Conservation (phyloP, 1,139 yeast species). For the Pichia sp. region DNA sequence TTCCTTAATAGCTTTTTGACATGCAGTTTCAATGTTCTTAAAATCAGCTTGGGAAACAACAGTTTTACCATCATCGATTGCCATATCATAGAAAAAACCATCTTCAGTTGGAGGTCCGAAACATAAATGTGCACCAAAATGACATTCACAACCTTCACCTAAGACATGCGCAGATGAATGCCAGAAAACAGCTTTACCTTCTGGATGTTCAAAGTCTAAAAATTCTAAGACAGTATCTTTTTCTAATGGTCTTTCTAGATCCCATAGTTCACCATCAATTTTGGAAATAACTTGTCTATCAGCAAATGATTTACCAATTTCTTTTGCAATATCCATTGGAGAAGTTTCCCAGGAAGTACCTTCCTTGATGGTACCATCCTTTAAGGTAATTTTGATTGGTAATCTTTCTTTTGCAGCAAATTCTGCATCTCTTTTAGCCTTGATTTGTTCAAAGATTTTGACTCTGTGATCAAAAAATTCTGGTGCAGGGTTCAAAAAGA, state of each 20-base stretch:
- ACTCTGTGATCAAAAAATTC: constrained; percentile 74
- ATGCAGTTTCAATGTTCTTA: constrained; percentile 75
- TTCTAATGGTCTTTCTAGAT: constrained; percentile 90
- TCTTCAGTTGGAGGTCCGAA: constrained; percentile 97
- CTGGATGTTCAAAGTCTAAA: constrained; percentile 72
- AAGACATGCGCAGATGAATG: constrained; percentile 97
- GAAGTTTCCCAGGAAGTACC: constrained; percentile 87
- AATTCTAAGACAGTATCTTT: constrained; percentile 64
- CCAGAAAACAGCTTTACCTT: constrained; percentile 96
- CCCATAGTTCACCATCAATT: constrained; percentile 91
- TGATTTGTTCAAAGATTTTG: constrained; percentile 71
- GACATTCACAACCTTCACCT: constrained; percentile 98
- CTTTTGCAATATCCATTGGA: constrained; percentile 79
- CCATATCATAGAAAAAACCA: constrained; percentile 97
- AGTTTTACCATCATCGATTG: constrained; percentile 70
- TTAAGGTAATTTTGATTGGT: constrained; percentile 72
- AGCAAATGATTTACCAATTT: constrained; percentile 77
- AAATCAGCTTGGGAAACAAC: constrained; percentile 81
- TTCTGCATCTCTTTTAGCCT: constrained; percentile 69
- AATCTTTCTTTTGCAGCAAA: constrained; percentile 51
- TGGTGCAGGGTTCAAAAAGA: constrained; percentile 70
- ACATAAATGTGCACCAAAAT: constrained; percentile 86
- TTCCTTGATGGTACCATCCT: constrained; percentile 74
- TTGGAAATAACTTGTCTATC: constrained; percentile 90
- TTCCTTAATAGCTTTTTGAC: constrained; percentile 88